Conservation (phyloP, 768 basidiomycete genomes). For the Leccinum subgranulosum region DNA sequence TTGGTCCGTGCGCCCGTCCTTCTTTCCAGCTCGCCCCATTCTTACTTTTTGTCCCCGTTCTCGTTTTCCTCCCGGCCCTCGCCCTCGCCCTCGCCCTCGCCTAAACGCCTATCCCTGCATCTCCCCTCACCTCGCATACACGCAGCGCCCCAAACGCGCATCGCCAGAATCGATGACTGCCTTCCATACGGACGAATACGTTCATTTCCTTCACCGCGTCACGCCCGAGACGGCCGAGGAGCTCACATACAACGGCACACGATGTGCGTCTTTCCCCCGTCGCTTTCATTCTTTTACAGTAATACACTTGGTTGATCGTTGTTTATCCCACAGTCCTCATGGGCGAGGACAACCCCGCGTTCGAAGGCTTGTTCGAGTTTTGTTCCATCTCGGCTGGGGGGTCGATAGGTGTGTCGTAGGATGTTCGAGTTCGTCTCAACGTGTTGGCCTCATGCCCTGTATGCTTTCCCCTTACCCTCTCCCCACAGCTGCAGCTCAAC, state of each 20-base stretch:
- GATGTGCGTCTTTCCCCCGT: slow-evolving; percentile 54
- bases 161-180: slow-evolving; percentile 78
- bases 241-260: slow-evolving; percentile 76
- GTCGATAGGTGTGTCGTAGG: slow-evolving; percentile 75
- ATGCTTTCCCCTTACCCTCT: not conserved
- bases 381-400: slow-evolving; percentile 96
- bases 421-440: not conserved
- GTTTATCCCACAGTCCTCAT: slow-evolving; percentile 41
- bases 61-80: not conserved
- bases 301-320: not conserved
- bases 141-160: slow-evolving; percentile 66
- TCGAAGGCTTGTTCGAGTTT: slow-evolving; percentile 96
- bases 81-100: no score
- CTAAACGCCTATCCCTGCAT: not conserved
- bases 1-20: slow-evolving; percentile 46
- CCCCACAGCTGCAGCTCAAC: slow-evolving; percentile 68
- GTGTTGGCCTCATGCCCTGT: not conserved
- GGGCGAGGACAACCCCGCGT: slow-evolving; percentile 95
- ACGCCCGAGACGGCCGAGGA: slow-evolving; percentile 90
- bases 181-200: slow-evolving; percentile 98
- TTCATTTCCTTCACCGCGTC: slow-evolving; percentile 85
- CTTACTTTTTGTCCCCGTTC: not conserved
- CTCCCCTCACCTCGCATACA: not conserved
- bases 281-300: not conserved
- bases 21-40: not conserved